Evolutionary conservation across 2,329 filamentous ascomycete species (phyloP).

Genomic region (Trichoderma gracile): DNA sequence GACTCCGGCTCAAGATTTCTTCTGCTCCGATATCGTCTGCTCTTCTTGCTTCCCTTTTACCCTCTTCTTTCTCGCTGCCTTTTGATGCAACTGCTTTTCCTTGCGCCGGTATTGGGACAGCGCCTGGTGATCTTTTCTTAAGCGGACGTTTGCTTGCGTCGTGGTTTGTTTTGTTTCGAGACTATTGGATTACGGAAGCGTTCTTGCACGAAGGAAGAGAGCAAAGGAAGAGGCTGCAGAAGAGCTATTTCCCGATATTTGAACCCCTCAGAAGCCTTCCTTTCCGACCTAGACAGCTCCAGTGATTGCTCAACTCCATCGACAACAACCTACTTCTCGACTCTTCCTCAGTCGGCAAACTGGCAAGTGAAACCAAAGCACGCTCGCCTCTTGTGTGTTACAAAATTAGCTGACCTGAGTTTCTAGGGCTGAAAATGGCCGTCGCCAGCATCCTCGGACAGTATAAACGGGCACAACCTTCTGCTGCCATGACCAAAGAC

Average conservation of each 20-base stretch:
- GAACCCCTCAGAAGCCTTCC: not conserved
- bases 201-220: not conserved
- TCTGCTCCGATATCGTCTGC: not conserved
- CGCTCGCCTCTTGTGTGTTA: not conserved
- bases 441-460: not conserved
- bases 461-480: not conserved
- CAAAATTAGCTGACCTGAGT: not conserved
- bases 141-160: not conserved
- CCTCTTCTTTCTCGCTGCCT: too few species aligned
- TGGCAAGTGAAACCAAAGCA: not conserved
- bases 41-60: not conserved
- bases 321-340: not conserved
- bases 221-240: not conserved
- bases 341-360: not conserved
- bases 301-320: not conserved
- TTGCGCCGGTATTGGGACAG: not conserved
- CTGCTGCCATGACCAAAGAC: not conserved
- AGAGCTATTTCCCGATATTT: not conserved
- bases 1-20: not conserved
- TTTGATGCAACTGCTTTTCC: not conserved
- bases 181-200: not conserved
- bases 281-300: not conserved
- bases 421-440: not conserved
- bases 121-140: not conserved
- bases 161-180: not conserved